A percentile compares a stretch with the other conserved stretches of the same genome.
phyloP scores from a whole-genome alignment of 2,329 filamentous ascomycete genomes.

The Cladosporium sp. region DNA sequence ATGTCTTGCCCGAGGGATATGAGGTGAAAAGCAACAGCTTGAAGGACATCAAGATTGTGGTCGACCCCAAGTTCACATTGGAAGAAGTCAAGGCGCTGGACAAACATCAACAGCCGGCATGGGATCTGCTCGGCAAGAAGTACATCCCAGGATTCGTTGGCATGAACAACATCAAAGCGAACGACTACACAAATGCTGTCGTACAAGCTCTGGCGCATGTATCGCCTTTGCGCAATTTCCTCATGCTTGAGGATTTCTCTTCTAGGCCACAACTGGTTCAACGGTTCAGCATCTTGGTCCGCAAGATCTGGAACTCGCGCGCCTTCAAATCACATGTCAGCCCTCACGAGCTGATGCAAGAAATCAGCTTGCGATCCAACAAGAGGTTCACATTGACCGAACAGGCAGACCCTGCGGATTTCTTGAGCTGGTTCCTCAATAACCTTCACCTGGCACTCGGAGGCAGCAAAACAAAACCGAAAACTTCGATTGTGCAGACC shows the following conservation, averaged over 20 bases:
- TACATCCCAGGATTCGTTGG: constrained; percentile 95
- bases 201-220: constrained; percentile 92
- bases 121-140: constrained; percentile 78
- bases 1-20: constrained; percentile 92
- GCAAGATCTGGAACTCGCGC: constrained; percentile 97
- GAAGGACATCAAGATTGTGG: constrained; percentile 97
- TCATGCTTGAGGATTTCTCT: constrained; percentile 82
- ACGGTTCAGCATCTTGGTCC: constrained; percentile 83
- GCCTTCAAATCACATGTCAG: constrained; percentile 97
- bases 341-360: constrained; percentile 93
- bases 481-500: constrained; percentile 82
- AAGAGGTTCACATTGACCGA: constrained; percentile 89
- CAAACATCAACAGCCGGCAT: constrained; percentile 60
- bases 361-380: constrained; percentile 84
- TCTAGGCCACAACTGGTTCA: constrained; percentile 78
- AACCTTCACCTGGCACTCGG: constrained; percentile 89
- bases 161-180: constrained; percentile 99
- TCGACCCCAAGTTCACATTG: constrained; percentile 82
- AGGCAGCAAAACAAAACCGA: constrained; percentile 82
- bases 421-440: constrained; percentile 96
- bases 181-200: constrained; percentile 96
- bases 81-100: constrained; percentile 81
- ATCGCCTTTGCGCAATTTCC: constrained; percentile 82
- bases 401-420: constrained; percentile 95
- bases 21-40: constrained; percentile 93